These are phyloP conservation scores for Fusarium redolens DNA, from an alignment of 2,329 filamentous ascomycete species.

Conservation along the genomic window DNA sequence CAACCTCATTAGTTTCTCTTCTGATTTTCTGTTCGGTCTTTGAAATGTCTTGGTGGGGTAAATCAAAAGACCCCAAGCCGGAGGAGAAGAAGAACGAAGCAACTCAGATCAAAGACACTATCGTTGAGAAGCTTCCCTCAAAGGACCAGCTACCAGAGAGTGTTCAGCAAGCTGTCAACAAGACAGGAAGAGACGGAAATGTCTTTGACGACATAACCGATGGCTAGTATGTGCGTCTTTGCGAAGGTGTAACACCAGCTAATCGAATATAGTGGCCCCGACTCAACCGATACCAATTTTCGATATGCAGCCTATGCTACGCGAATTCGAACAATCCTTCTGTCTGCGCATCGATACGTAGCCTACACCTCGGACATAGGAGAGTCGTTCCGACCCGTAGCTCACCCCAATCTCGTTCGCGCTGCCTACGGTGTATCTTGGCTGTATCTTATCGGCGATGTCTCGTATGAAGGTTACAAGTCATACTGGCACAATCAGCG, in stretches of 20 bases:
- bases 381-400: constrained; percentile 93
- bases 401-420: constrained; percentile 84
- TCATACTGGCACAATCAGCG: constrained; percentile 89
- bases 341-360: constrained; percentile 93
- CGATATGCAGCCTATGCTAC: constrained; percentile 94
- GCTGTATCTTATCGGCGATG: constrained; percentile 92
- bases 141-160: constrained; percentile 63
- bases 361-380: constrained; percentile 97
- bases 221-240: constrained; percentile 72
- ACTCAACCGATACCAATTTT: constrained; percentile 85
- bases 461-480: constrained; percentile 94
- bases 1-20: constrained; percentile 3
- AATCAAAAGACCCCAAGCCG: constrained; percentile 50
- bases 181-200: constrained; percentile 72
- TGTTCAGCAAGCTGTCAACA: constrained; percentile 69
- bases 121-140: constrained; percentile 61
- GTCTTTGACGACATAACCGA: constrained; percentile 83
- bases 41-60: constrained; percentile 58
- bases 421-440: constrained; percentile 91
- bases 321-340: constrained; percentile 85
- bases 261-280: constrained; percentile 57
- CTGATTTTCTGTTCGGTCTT: background rate
- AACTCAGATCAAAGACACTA: constrained; percentile 44
- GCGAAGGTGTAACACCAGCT: constrained; percentile 11
- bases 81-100: constrained; percentile 44